Conservation (phyloP, 805 yeast genomes). For the Candida piceae region DNA sequence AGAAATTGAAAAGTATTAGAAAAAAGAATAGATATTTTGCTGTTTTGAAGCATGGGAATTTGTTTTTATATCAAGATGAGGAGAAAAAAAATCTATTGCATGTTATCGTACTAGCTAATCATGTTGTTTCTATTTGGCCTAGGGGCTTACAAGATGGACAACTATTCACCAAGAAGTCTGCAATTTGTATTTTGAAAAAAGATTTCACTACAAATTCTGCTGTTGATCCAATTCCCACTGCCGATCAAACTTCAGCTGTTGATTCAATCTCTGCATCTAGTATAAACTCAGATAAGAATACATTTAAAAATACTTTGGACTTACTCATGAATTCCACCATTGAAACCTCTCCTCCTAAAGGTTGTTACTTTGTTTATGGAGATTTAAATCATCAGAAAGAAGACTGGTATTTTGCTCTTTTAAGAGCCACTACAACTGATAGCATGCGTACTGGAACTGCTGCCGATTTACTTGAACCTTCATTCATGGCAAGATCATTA, state of each 20-base stretch:
- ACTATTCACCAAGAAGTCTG: slow-evolving; percentile 72
- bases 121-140: slow-evolving; percentile 83
- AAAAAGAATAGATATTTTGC: slow-evolving; percentile 63
- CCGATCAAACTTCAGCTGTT: no score
- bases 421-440: slow-evolving; percentile 63
- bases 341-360: slow-evolving; percentile 32
- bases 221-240: no score
- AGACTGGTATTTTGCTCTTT: slow-evolving; percentile 84
- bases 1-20: slow-evolving; percentile 34
- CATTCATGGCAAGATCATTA: slow-evolving; percentile 62
- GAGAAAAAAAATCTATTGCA: slow-evolving; percentile 61
- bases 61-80: slow-evolving; percentile 78
- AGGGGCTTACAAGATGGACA: slow-evolving; percentile 66
- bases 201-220: slow-evolving; percentile 8
- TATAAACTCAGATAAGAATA: no score
- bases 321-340: slow-evolving; percentile 21
- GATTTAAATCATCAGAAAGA: slow-evolving; percentile 82
- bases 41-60: slow-evolving; percentile 78
- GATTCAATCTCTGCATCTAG: no score
- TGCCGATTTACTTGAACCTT: slow-evolving; percentile 46
- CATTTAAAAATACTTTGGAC: slow-evolving; percentile 59
- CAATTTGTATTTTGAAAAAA: slow-evolving; percentile 65
- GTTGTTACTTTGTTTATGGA: slow-evolving; percentile 58
- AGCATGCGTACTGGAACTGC: slow-evolving; percentile 15
- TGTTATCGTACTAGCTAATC: slow-evolving; percentile 70